These are phyloP conservation scores for Botrytis porri DNA, from an alignment of 2,329 filamentous ascomycete species.

Conservation along the genomic window DNA sequence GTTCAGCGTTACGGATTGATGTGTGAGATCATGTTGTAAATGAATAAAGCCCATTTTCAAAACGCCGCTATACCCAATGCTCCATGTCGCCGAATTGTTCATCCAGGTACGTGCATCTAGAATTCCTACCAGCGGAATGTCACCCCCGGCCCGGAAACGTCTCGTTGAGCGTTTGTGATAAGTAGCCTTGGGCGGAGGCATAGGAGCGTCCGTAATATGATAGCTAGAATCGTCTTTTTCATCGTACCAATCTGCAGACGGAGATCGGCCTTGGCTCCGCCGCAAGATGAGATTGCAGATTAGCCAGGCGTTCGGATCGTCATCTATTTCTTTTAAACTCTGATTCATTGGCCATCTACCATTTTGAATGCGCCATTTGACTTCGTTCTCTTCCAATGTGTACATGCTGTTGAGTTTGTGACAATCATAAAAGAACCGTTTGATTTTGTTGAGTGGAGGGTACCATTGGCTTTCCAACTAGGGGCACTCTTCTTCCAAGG, in stretches of 20 bases:
- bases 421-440: accelerated
- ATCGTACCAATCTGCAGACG: neutral
- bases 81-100: no score
- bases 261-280: neutral
- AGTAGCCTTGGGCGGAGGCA: neutral
- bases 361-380: accelerated
- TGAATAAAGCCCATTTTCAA: neutral
- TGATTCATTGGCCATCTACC: neutral
- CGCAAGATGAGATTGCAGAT: neutral
- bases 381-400: neutral
- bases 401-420: accelerated
- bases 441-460: neutral
- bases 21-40: neutral
- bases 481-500: neutral
- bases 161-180: neutral
- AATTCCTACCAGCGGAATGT: accelerated
- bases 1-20: neutral
- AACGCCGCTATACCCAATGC: neutral
- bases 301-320: neutral
- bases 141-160: neutral
- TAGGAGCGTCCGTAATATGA: neutral
- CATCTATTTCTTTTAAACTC: neutral
- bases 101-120: neutral
- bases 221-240: slow-evolving; percentile 1
- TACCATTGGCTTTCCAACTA: slow-evolving; percentile 6